A percentile compares a stretch with the other conserved stretches of the same genome.
Conservation (phyloP, 345 rosid species). For the Gossypium thurberi region DNA sequence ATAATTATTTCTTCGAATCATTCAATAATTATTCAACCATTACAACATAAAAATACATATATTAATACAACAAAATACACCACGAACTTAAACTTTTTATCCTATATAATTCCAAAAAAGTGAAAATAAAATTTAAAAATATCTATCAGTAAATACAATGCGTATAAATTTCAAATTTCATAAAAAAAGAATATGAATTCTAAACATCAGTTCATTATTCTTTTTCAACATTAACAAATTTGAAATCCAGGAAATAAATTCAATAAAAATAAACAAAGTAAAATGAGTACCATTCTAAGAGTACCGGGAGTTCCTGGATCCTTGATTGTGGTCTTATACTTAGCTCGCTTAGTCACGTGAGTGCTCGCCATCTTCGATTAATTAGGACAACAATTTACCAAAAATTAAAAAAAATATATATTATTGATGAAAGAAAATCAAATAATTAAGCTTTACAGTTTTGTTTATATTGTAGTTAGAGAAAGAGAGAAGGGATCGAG, state of each 20-base stretch:
- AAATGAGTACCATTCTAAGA: conserved; percentile 45
- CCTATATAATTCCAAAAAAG: not conserved
- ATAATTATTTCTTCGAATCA: not conserved
- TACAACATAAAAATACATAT: not conserved
- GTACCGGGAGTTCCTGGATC: conserved; percentile 79
- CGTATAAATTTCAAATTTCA: not conserved
- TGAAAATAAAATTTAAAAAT: not conserved
- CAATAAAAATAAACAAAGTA: not conserved
- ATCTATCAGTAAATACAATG: not conserved
- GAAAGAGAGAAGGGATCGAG: not conserved
- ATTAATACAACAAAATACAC: not conserved
- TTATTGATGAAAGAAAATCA: not conserved
- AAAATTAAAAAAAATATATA: not conserved
- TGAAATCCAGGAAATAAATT: not conserved
- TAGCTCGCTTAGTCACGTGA: conserved; percentile 57
- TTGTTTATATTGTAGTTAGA: not conserved
- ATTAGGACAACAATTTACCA: not conserved
- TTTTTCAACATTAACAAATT: not conserved
- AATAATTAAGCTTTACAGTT: not conserved
- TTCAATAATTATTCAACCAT: not conserved
- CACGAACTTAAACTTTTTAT: not conserved
- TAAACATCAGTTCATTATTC: not conserved
- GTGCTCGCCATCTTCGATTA: conserved; percentile 37
- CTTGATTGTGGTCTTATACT: conserved; percentile 69
- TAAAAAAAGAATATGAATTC: not conserved